Base-by-base conservation (phyloP, 805 yeast genomes). In the Pichia phayaonensis region DNA sequence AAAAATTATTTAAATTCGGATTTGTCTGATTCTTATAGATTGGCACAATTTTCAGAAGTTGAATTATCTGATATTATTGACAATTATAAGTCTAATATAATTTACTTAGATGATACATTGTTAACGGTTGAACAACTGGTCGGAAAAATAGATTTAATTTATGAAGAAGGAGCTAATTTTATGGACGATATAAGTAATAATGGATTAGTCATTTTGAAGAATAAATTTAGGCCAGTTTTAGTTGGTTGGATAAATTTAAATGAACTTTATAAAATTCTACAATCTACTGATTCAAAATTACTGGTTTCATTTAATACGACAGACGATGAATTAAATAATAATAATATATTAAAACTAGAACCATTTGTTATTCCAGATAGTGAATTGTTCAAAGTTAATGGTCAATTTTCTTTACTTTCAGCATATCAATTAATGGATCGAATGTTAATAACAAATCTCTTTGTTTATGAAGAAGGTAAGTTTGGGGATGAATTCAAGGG, bases 1-100 rank as follows among this genome's bases (percentile, higher is more conserved):
- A 71, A 73, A 46, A 77, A 79, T 1, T 75, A 70, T 48, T 59
- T 79, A 24, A 63, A 61, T 24, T 66, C 73, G 29, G 71, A 72
- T 29, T 59, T 70, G 12, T 73, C 70, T 23, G 68, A 65, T 38
- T 51, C 59, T 1, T 50, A 60, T 20, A 45, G 50, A 10, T 58
- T 56, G 12, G 65, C 69, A 1, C 67, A 74, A 8, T 56, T 77
- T 13, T 74, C 81, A 8, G 47, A 50, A 24, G 20, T 50, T 23
- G 24, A 23, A 39, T 39, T 50, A n/a, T 38, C 23, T 11, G 45
- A 46, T 12, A 42, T 41, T 5, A 23, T 50, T 6, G 45, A 29
- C 18, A 21, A 46, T 26, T 42, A 39, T 16, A 31, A 45, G 18
- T 47, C 44, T 27, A 21, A 34, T 34, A 23, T 43, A 20, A 7